Percentiles rank a stretch among this genome's conserved stretches.
These are phyloP conservation scores for Ogataea sp. DNA, from an alignment of 805 yeast species.

Conservation along the genomic window DNA sequence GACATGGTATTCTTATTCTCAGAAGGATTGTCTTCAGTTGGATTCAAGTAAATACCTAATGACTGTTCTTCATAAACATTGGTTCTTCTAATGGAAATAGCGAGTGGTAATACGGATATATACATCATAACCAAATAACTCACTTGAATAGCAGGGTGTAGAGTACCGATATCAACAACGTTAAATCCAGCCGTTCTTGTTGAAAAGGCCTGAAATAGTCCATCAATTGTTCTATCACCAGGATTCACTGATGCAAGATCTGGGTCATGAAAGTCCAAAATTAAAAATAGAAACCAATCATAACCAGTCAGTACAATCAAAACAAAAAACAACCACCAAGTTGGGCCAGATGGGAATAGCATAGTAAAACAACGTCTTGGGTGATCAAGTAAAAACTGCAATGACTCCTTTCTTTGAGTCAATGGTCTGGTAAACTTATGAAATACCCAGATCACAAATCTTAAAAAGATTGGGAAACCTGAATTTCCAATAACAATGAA, in stretches of 20 bases:
- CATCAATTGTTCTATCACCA: constrained; percentile 71
- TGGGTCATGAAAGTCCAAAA: constrained; percentile 56
- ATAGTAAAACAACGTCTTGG: constrained; percentile 96
- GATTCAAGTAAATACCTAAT: constrained; percentile 63
- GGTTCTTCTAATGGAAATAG: constrained; percentile 92
- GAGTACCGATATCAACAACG: constrained; percentile 55
- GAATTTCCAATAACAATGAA: constrained; percentile 90
- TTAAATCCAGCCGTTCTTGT: constrained; percentile 93
- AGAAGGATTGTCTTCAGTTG: constrained; percentile 22
- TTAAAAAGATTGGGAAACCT: constrained; percentile 79
- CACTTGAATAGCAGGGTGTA: constrained; percentile 90
- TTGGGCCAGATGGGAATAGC: constrained; percentile 84
- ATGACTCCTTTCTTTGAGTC: constrained; percentile 61
- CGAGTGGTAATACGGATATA: constrained; percentile 91
- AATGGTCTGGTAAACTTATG: constrained; percentile 59
- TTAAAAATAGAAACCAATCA: constrained; percentile 74
- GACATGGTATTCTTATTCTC: constrained; percentile 43
- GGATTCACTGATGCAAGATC: constrained; percentile 47
- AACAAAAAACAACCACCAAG: constrained; percentile 87
- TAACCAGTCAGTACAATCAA: constrained; percentile 63
- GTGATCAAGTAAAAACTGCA: constrained; percentile 84
- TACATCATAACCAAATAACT: constrained; percentile 97
- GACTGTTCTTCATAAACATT: constrained; percentile 98
- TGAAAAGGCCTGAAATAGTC: constrained; percentile 83
- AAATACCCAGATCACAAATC: constrained; percentile 77